Evolutionary conservation across 306 rosid species (phyloP), one percentile per base, ranked within the genome.

Genomic region (Rosa rugosa): DNA sequence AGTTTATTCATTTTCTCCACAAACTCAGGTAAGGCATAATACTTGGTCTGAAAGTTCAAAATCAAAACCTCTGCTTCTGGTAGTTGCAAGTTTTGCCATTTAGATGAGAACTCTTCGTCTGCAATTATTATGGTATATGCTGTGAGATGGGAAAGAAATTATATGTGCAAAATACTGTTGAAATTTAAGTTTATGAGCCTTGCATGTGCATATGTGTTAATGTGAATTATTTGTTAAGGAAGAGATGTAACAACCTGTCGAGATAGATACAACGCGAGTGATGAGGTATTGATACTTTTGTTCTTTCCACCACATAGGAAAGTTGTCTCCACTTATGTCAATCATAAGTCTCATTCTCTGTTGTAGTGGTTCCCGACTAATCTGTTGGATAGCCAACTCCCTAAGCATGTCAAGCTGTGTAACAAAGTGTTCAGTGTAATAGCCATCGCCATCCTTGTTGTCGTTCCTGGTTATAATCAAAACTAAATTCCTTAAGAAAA

Each of bases 391-490:
- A 12, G 92, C 91, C 72, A 93, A 80, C 60, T 93, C 96, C 17
- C 90, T 85, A 77, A 91, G 93, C 83, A 90, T 86, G 77, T 84
- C 87, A 64, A 84, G 82, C 62, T 81, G 90, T 4, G 83, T 80
- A 16, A 86, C 85, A 17, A 80, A 91, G 81, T 90, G 83, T 67
- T 88, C 84, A 46, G 56, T 85, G 71, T 79, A 89, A 77, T 83
- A 90, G 68, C 80, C 88, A 20, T 78, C 77, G 6, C 22, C 40
- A 25, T 22, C 88, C 40, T 70, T 47, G 27, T 78, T 71, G 57
- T 81, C 86, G 41, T 71, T 84, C 74, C 94, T 91, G 87, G 11
- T 72, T 45, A 77, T 22, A 25, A 72, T 66, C 45, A 65, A 7
- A 73, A 76, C 16, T 8, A 5, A 60, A 6, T 51, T 11, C 17